phyloP scores from a whole-genome alignment of 139 green algal species.

The Chlamydomonas schloesseri region DNA sequence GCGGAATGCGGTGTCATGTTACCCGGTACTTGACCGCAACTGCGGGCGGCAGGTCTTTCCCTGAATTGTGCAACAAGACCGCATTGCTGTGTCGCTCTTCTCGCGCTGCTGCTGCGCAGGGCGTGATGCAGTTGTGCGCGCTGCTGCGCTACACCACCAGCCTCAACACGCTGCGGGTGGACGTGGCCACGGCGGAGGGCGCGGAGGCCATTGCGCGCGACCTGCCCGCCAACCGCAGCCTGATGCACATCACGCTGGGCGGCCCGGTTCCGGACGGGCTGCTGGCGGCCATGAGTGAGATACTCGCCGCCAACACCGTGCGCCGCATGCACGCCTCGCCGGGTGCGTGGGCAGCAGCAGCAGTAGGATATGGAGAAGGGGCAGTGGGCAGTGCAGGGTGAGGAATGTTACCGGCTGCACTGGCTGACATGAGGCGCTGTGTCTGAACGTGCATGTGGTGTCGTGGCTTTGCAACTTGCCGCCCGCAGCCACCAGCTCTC shows the following conservation, averaged over 20 bases:
- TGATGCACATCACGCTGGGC: slow-evolving; percentile 69
- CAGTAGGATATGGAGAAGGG: neutral
- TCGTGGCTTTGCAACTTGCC: too few relatives aligned
- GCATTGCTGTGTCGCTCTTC: too few relatives aligned
- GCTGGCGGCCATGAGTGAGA: slow-evolving; percentile 56
- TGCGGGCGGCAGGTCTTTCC: too few relatives aligned
- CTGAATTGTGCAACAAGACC: too few relatives aligned
- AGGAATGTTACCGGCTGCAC: too few relatives aligned
- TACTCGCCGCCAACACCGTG: slow-evolving; percentile 54
- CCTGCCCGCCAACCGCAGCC: slow-evolving; percentile 57
- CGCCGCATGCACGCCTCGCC: slow-evolving; percentile 27
- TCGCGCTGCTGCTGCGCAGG: slow-evolving; percentile 8
- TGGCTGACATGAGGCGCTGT: too few relatives aligned
- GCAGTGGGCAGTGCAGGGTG: neutral
- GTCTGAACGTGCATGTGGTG: too few relatives aligned
- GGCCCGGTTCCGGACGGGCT: slow-evolving; percentile 66
- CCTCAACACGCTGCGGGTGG: slow-evolving; percentile 63
- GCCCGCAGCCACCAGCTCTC: slow-evolving; percentile 23
- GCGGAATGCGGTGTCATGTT: too few relatives aligned
- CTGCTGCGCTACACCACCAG: slow-evolving; percentile 62
- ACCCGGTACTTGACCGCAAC: too few relatives aligned
- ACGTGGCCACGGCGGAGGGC: slow-evolving; percentile 58
- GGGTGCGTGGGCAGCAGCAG: neutral
- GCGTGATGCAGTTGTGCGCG: slow-evolving; percentile 57
- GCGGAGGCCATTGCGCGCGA: slow-evolving; percentile 63